Base-by-base conservation (phyloP, 2,329 filamentous ascomycete species). In the Penicillium fuscoglaucum region DNA sequence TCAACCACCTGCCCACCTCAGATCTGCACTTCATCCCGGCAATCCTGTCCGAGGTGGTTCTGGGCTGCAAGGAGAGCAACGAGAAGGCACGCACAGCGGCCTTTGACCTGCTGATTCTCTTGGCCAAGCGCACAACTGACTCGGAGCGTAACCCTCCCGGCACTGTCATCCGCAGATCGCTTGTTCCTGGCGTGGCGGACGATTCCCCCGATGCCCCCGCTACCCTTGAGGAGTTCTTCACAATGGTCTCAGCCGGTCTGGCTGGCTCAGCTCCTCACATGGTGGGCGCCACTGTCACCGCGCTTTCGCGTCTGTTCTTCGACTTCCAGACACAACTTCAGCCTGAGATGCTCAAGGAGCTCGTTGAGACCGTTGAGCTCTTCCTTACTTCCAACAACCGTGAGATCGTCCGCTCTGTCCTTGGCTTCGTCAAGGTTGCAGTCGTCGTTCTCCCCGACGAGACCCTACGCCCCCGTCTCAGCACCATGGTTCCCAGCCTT, bases 361-460 rank as follows among this genome's bases (percentile, higher is more conserved):
- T 99, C 9, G 91, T 99, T 10, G 89, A 96, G 72, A 96, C 95
- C 2, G 92, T 99, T 82, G 92, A 96, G 71, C 86, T 98, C 24
- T 99, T 98, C 82, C 82, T 99, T 52, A 96, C 93, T 17, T 96
- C 91, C 63, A 96, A 95, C 78, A 99, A 97, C 76, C 88, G 95
- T 57, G 95, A 99, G 76, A 96, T 99, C 54, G 95, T 99, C 47
- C 90, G 91, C 67, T 95, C 90, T 56, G 93, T 96, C 17, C 83
- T 99, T 6, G 95, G 95, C 21, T 99, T 99, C 72, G 90, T 97
- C 71, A 99, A 99, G 79, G 91, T 99, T 28, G 96, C 91, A 67
- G 87, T 96, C 59, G 91, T 98, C 68, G 88, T 90, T 59, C 80
- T 98, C 31, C 91, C 93, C 0, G 85, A 87, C 41, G 86, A 89